Evolutionary conservation across 257 asterid species (phyloP), one percentile per base, ranked within the genome.

Genomic region (Lycium ferocissimum): DNA sequence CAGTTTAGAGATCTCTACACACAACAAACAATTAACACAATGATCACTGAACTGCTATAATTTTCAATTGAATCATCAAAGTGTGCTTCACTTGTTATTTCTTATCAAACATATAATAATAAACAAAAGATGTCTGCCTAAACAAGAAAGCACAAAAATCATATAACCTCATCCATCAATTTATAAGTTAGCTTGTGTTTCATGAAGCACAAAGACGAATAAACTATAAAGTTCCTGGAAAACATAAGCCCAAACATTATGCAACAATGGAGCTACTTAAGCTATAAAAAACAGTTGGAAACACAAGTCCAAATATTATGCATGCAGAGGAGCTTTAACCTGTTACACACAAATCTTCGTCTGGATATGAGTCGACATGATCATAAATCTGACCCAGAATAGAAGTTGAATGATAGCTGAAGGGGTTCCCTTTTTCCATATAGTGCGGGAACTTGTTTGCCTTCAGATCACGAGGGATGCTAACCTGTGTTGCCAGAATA

Each of bases 341-440:
- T 84, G 40, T 83, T 86, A 22, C 8, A 4, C 80, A 72, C 18
- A 14, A 54, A 59, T 59, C 75, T 69, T 85, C 89, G 18, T 87
- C 43, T 86, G 88, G 84, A 85, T 86, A 90, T 72, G 57, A 83
- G 86, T 61, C 67, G 37, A 89, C 87, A 38, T 33, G 65, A 56
- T 95, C 92, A 88, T 87, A 89, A 75, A 94, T 92, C 85, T 84
- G 82, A 81, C 98, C 98, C 85, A 95, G 88, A 63, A 95, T 75
- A 40, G 98, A 93, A 45, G 83, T 85, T 37, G 98, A 95, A 35
- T 86, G 85, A 80, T 93, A 95, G 85, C 85, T 82, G 38, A 12
- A 13, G 18, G 80, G 82, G 35, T 80, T 13, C 4, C 45, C 89
- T 88, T 26, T 91, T 83, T 61, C 91, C 97, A 95, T 90, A 90